Percentiles rank a stretch among this genome's conserved stretches.
Conservation (phyloP, 768 basidiomycete genomes). For the Suillus luteus region DNA sequence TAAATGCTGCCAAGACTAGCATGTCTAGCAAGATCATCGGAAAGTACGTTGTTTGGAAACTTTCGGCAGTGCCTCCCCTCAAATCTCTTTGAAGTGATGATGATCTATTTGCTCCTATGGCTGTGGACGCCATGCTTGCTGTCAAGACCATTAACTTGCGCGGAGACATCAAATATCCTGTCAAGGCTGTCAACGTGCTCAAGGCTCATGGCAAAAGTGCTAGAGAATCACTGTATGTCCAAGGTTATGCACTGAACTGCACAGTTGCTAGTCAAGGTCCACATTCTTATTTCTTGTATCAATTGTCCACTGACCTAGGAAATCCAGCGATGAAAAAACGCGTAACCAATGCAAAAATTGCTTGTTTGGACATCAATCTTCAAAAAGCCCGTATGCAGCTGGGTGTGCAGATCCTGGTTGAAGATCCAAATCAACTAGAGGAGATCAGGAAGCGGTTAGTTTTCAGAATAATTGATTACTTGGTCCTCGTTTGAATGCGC, state of each 20-base stretch:
- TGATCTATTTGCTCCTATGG: slow-evolving; percentile 97
- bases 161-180: slow-evolving; percentile 97
- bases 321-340: slow-evolving; percentile 93
- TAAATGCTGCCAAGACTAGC: slow-evolving; percentile 97
- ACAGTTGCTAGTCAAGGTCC: slow-evolving; percentile 97
- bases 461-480: slow-evolving; percentile 3
- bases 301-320: slow-evolving; percentile 12
- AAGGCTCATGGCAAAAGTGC: slow-evolving; percentile 98
- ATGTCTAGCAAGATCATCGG: slow-evolving; percentile 99
- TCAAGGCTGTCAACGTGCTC: slow-evolving; percentile 97
- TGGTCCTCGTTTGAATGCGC: background rate
- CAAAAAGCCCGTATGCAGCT: slow-evolving; percentile 97
- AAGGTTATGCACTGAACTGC: slow-evolving; percentile 97
- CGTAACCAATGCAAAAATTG: slow-evolving; percentile 92
- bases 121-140: slow-evolving; percentile 97
- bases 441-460: slow-evolving; percentile 89
- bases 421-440: slow-evolving; percentile 94
- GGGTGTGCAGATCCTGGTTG: slow-evolving; percentile 95
- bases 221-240: slow-evolving; percentile 90
- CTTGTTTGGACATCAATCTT: slow-evolving; percentile 97
- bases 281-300: slow-evolving; percentile 20
- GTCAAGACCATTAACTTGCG: slow-evolving; percentile 92
- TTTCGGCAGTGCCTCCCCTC: slow-evolving; percentile 4
- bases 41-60: slow-evolving; percentile 60
- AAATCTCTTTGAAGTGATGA: slow-evolving; percentile 67